Evolutionary conservation across 345 rosid genomes (phyloP).

Genomic region (Schrenkiella parvula): DNA sequence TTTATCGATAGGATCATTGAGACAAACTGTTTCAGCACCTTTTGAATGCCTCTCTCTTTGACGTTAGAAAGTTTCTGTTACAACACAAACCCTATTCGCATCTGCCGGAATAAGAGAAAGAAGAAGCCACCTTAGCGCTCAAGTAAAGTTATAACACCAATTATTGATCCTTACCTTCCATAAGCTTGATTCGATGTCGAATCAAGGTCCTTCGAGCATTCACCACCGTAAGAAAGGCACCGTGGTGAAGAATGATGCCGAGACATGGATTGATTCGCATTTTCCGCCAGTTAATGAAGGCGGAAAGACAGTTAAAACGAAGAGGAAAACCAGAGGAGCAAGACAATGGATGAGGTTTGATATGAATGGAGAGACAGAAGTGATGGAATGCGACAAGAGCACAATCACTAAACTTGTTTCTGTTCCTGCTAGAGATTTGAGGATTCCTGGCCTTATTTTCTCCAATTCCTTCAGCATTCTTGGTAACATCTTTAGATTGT

Average conservation of each 20-base stretch:
- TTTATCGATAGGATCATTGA: no score
- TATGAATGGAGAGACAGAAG: slow-evolving; percentile 61
- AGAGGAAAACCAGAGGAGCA: slow-evolving; percentile 83
- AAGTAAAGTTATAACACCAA: slow-evolving; percentile 15
- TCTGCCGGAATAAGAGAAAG: not conserved
- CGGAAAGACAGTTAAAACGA: slow-evolving; percentile 42
- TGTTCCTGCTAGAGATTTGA: slow-evolving; percentile 84
- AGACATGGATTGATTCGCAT: not conserved
- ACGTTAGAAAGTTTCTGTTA: not conserved
- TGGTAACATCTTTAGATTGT: no score
- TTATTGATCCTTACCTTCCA: not conserved
- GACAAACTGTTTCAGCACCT: no score
- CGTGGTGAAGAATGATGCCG: slow-evolving; percentile 14
- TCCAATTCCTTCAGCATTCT: slow-evolving; percentile 81
- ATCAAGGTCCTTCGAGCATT: slow-evolving; percentile 13
- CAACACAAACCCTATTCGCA: not conserved
- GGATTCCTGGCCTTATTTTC: slow-evolving; percentile 86
- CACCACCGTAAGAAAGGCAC: slow-evolving; percentile 38
- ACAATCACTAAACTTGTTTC: slow-evolving; percentile 62
- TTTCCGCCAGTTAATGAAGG: slow-evolving; percentile 3
- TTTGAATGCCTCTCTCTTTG: no score
- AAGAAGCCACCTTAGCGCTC: not conserved
- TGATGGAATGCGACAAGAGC: slow-evolving; percentile 78
- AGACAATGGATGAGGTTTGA: slow-evolving; percentile 88
- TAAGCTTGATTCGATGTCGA: slow-evolving; percentile 38